Evolutionary conservation across 2,329 filamentous ascomycete species (phyloP), one percentile per base, ranked within the genome.

Genomic region (Neonectria sp.): DNA sequence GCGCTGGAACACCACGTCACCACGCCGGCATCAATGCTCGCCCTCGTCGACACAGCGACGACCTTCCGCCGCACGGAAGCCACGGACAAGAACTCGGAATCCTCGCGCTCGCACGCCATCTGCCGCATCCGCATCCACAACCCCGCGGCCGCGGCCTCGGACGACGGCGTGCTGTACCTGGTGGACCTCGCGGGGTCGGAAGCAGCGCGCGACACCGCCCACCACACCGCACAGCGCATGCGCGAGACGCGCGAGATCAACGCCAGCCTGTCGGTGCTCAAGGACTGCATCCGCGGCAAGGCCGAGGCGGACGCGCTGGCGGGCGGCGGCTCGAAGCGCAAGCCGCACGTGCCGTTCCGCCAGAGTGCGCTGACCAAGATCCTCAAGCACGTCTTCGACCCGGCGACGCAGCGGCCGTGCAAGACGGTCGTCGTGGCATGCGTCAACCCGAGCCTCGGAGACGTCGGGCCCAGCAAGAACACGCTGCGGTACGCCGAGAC

Each of bases 231-330:
- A 2, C 80, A 82, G 31, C 82, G 84, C 7, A 84, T 86, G 79
- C 80, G 80, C 45, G 85, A 86, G 71, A 79, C 83, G 4, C 77
- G 79, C 13, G 81, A 86, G 72, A 86, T 86, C 76, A 86, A 86
- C 70, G 79, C 76, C 9, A 86, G 84, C 65, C 78, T 87, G 0
- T 86, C 84, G 0, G 80, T 84, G 0, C 79, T 88, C 3, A 87
- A 88, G 66, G 86, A 87, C 69, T 88, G 85, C 63, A 88, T 88
- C 56, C 81, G 85, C 1, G 83, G 82, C 2, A 81, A 82, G 45
- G 81, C 82, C 0, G 73, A 79, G 37, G 70, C 78, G 0, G 81
- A 85, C 49, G 74, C 75, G 7, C 48, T 65, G 1, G 33, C 49
- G 21, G 24, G 63, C 60, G 11, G 64, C 45, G 21, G 63, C 58